These are phyloP conservation scores for Daedaleopsis sinensis DNA, from an alignment of 768 basidiomycete species.

Conservation along the genomic window DNA sequence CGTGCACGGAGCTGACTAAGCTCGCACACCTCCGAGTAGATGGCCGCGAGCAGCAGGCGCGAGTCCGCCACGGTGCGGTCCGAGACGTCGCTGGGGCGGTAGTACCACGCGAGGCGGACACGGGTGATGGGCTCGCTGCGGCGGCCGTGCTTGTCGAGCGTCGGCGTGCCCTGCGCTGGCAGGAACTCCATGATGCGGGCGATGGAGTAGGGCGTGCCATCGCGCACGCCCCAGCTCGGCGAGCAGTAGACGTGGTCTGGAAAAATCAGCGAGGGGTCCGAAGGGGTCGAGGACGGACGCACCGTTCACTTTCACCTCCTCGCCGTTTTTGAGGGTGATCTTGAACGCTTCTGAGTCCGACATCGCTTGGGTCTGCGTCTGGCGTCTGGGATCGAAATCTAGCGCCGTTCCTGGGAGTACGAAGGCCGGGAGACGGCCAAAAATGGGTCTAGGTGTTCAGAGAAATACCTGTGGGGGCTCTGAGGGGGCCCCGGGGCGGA, in stretches of 20 bases:
- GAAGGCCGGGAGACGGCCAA: neutral
- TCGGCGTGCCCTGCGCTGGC: slow-evolving; percentile 64
- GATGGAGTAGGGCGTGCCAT: slow-evolving; percentile 94
- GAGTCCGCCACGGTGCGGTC: slow-evolving; percentile 90
- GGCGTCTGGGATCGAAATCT: neutral
- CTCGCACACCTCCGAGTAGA: slow-evolving; percentile 96
- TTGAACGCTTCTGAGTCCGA: slow-evolving; percentile 44
- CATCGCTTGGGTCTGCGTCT: slow-evolving; percentile 17
- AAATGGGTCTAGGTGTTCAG: neutral
- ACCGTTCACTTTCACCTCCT: slow-evolving; percentile 88
- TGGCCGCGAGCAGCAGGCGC: slow-evolving; percentile 90
- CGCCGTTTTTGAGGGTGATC: slow-evolving; percentile 72
- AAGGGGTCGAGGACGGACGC: slow-evolving; percentile 35
- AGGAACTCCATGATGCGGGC: slow-evolving; percentile 98
- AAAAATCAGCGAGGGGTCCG: slow-evolving; percentile 39
- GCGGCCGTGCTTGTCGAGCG: slow-evolving; percentile 60
- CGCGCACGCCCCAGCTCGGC: slow-evolving; percentile 87
- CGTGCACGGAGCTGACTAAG: slow-evolving; percentile 90
- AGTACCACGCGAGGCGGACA: slow-evolving; percentile 94
- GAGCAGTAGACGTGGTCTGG: slow-evolving; percentile 97
- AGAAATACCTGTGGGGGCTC: neutral
- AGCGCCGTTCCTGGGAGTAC: slow-evolving; percentile 4
- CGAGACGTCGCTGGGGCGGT: slow-evolving; percentile 94
- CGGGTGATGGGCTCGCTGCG: slow-evolving; percentile 75
- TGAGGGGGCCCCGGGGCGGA: neutral